A percentile compares a stretch with the other conserved stretches of the same genome.
Conservation (phyloP, 805 yeast genomes). For the Metschnikowia chrysomelidarum region DNA sequence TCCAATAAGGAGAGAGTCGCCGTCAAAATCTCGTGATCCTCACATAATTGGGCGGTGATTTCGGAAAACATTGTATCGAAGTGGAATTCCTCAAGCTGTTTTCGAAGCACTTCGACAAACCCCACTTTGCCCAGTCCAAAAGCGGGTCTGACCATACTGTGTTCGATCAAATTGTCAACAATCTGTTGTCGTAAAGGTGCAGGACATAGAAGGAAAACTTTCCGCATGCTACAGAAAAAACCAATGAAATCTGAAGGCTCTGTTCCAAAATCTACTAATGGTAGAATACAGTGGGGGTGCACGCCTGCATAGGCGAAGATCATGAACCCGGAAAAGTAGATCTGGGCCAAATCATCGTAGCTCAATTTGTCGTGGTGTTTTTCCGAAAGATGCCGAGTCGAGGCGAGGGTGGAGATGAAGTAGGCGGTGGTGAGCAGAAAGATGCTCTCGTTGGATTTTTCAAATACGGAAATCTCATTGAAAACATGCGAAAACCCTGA, state of each 20-base stretch:
- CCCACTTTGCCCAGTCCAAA: conserved; percentile 5
- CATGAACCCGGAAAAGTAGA: conserved; percentile 18
- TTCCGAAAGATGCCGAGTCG: conserved; percentile 5
- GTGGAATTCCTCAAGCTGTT: conserved; percentile 5
- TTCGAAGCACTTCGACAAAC: conserved; percentile 9
- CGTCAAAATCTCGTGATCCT: conserved; percentile 10
- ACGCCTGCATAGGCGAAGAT: conserved; percentile 31
- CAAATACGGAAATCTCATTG: conserved; percentile 9
- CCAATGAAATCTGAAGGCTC: conserved; percentile 23
- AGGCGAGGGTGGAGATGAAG: conserved; percentile 20
- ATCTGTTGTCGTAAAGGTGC: conserved; percentile 7
- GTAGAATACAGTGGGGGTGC: conserved; percentile 30
- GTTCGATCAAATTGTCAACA: conserved; percentile 7
- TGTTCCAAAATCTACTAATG: conserved; percentile 25
- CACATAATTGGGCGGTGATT: conserved; percentile 11
- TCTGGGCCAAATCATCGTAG: conserved; percentile 8
- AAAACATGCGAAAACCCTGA: conserved; percentile 12
- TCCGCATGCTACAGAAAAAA: conserved; percentile 10
- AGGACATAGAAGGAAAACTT: conserved; percentile 5
- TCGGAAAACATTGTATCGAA: conserved; percentile 9
- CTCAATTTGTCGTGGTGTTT: conserved; percentile 1
- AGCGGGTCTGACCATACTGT: conserved; percentile 3
- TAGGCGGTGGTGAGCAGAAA: conserved; percentile 23
- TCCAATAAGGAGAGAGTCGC: conserved; percentile 16
- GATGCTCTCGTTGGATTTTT: conserved; percentile 14